Evolutionary conservation across 768 basidiomycete species (phyloP), one percentile per base, ranked within the genome.

Genomic region (Naganishia kalamii): DNA sequence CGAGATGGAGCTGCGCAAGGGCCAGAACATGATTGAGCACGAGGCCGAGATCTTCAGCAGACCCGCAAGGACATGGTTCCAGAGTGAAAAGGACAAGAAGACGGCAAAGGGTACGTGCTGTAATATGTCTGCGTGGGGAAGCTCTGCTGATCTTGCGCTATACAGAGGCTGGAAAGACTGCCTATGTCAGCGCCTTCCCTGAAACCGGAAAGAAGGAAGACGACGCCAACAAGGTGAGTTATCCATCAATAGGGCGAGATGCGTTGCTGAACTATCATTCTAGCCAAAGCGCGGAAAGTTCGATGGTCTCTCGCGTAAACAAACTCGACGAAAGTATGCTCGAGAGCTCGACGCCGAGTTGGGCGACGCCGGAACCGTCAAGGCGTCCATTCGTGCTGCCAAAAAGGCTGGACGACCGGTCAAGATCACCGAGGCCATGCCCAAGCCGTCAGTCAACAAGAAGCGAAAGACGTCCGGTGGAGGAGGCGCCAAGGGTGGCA

Each of bases 61-160:
- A 65, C 96, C 96, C 5, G 91, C 92, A 19, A 84, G 94, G 71
- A 97, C 92, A n/a, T 99, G 96, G 96, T 99, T 99, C 83, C 96
- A 97, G 79, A 85, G 83, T 10, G 81, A 83, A 63, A 88, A 87
- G 76, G 91, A 96, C 71, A 97, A 89, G 80, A 78, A 82, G 68
- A 85, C 84, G 66, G 83, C 91, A 4, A 85, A 87, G 85, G 87
- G 92, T 94, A 68, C 65, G 75, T 67, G 1, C 43, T 15, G 37
- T n/a, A 3, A n/a, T 46, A 27, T 11, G 17, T 8, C 15, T 57
- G n/a, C 37, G 29, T 37, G 33, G 2, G 8, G 35, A 10, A 51
- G 19, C 3, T 40, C 37, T 66, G n/a, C 44, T 44, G 76, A 63
- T 19, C 41, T 48, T 27, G 43, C 27, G 60, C 40, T 11, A 41